Base-by-base conservation (phyloP, 352 stramenopile genomes). In the Globisporangium polare region DNA sequence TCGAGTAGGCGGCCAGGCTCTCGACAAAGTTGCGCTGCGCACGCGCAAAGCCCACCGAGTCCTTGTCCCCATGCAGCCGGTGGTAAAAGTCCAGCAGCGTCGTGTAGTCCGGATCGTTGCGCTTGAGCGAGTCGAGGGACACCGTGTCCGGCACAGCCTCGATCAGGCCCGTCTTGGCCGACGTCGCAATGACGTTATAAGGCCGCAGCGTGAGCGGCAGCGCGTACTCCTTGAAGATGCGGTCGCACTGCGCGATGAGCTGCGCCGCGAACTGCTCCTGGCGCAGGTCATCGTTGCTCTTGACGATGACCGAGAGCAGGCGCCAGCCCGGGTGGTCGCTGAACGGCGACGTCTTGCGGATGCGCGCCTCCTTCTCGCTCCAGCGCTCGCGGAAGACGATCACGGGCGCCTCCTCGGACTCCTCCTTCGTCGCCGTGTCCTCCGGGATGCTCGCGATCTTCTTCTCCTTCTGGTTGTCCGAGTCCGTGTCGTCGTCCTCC, bases 241-340 rank as follows among this genome's bases (percentile, higher is more conserved):
- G 88, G 41, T 97, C 81, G 57, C 95, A 98, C 50, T 98, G 83
- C 22, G 92, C 82, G 64, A 99, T 99, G 4, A 99, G 73, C 69
- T 99, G 96, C 60, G 98, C 95, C 0, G 97, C 94, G 74, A 99
- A 98, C 29, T 97, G 90, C 74, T 99, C 97, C 71, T 99, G 97
- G 2, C 97, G 84, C 53, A 99, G 73, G 58, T 99, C 97, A 69
- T 99, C 97, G 63, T 99, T 98, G 49, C 93, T 98, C 77, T 95
- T 99, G 2, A 99, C 94, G 64, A 99, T 99, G 18, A 99, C 88
- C 50, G 88, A 88, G 33, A 94, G 71, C 47, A 93, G 59, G 13
- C 81, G 72, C 77, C 86, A 92, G 20, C 80, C 79, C 37, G 71
- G 78, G 58, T 88, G 77, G 41, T 77, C 66, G 3, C 74, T 72